Base-by-base conservation (phyloP, 2,329 filamentous ascomycete genomes). In the Trichoderma citrinoviride region DNA sequence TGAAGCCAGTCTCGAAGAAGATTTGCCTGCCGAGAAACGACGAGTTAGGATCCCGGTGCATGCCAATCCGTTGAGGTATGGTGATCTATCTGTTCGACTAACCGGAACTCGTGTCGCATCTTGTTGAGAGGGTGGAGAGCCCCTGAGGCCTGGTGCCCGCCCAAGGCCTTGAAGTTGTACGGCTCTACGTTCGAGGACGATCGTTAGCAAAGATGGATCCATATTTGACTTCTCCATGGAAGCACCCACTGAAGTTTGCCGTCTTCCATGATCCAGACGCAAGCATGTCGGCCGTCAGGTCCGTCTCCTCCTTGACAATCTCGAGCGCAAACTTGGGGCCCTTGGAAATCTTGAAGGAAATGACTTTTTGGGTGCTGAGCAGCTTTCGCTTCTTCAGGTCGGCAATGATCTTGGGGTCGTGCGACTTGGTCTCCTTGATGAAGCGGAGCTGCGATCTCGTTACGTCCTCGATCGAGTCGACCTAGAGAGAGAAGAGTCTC, bases 1-100 rank as follows among this genome's bases (percentile, higher is more conserved):
- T 89, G 81, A 98, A 99, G 61, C 94, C 95, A 89, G 97, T 96
- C 77, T 97, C 93, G 80, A 99, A 98, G 87, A 99, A 99, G 76
- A 99, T 97, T 75, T 95, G 91, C 66, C 66, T 67, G 33, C 5
- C 17, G 8, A 15, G 5, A 0, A 25, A 23, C 0, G 8, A 19
- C 1, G 3, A 3, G 21, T 62, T 7, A 54, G 49, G 6, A 21
- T 15, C 21, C 44, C 5, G 29, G 15, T 27, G 3, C 1, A 14
- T 7, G 7, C 15, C 23, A 14, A 8, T 3, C 2, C 33, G 2
- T 19, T 7, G 44, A 2, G 1, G 1, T 5, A 7, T 0, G 2
- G 1, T 27, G 6, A 6, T 6, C 3, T 6, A 37, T 12, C 19
- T 19, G 1, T 19, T 14, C 12, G 40, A 66, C 66, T 66, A 12